Base-by-base conservation (phyloP, 345 rosid genomes). In the Syzygium grande region DNA sequence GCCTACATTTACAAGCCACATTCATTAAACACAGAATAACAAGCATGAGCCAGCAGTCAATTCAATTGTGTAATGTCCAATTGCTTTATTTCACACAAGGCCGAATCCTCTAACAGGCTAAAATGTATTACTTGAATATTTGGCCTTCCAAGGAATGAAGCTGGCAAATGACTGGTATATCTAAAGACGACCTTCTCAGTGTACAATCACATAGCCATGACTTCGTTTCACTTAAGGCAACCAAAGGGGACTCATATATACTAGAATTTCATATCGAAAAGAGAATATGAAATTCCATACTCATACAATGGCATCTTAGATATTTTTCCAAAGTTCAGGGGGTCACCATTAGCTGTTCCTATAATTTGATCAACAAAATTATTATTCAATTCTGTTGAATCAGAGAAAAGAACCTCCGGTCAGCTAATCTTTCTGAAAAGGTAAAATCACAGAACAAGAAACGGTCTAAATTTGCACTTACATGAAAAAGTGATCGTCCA, bases 401-500 rank as follows among this genome's bases (percentile, higher is more conserved):
- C 43, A 17, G 49, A 73, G 80, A 73, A 65, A 30, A 73, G 49
- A 73, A 34, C 22, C 80, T 34, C 49, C 4, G 0, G 25, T 34
- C 80, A 73, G 80, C 49, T 73, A 34, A 73, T 34, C 80, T 68
- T 34, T 68, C 79, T 34, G 23, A 17, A 17, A 68, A 68, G 34
- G 25, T 34, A 68, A 68, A 68, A 34, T 46, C 80, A 34, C 25
- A 9, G 49, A 73, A 14, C 49, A 73, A 73, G 80, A 73, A 34
- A 34, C 7, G 7, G 49, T 73, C 46, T 34, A 73, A 73, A 73
- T 73, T 41, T 34, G 27, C 63, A 93, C 98, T 93, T 90, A 96
- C 98, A 93, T 96, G 99, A 89, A 95, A 98, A 49, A 96, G 95
- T 29, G 99, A 95, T 87, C 98, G 96, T 52, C 99, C 99, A 92